These are phyloP conservation scores for Suillus ampliporus DNA, from an alignment of 768 basidiomycete genomes.

Conservation along the genomic window DNA sequence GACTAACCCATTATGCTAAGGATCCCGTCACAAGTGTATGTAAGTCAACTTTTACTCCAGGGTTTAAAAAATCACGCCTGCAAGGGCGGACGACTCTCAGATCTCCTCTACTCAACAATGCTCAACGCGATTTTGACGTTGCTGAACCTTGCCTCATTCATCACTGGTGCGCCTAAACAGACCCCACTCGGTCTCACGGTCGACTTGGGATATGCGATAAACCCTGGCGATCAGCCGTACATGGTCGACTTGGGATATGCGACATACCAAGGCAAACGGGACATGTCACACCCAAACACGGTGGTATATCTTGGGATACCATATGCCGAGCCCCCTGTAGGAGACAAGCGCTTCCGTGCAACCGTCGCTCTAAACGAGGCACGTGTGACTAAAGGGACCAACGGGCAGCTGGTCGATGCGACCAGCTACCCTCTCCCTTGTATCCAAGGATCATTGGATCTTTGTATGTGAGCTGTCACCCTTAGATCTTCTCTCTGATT, in stretches of 20 bases:
- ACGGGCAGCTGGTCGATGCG: constrained; percentile 50
- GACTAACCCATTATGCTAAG: too few species aligned
- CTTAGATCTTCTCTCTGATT: background rate
- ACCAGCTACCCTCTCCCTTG: constrained; percentile 62
- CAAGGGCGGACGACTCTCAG: too few species aligned
- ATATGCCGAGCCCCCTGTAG: constrained; percentile 50
- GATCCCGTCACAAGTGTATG: too few species aligned
- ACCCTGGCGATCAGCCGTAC: constrained; percentile 57
- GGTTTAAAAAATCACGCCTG: too few species aligned
- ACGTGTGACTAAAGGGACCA: constrained; percentile 43
- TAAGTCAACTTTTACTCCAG: too few species aligned
- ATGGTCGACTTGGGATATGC: constrained; percentile 62
- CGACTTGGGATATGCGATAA: constrained; percentile 63
- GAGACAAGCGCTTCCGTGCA: constrained; percentile 50
- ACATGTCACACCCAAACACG: constrained; percentile 50
- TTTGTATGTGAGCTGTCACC: constrained; percentile 36
- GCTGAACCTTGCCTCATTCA: constrained; percentile 31
- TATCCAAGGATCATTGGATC: constrained; percentile 60
- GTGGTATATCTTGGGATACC: constrained; percentile 60
- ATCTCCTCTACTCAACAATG: constrained; percentile 11
- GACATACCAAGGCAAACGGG: constrained; percentile 55
- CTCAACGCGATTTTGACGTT: constrained; percentile 5
- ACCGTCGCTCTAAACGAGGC: constrained; percentile 58
- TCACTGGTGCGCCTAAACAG: constrained; percentile 14
- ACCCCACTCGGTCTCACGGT: constrained; percentile 39